phyloP scores from a whole-genome alignment of 306 rosid species.

The Abrus precatorius region DNA sequence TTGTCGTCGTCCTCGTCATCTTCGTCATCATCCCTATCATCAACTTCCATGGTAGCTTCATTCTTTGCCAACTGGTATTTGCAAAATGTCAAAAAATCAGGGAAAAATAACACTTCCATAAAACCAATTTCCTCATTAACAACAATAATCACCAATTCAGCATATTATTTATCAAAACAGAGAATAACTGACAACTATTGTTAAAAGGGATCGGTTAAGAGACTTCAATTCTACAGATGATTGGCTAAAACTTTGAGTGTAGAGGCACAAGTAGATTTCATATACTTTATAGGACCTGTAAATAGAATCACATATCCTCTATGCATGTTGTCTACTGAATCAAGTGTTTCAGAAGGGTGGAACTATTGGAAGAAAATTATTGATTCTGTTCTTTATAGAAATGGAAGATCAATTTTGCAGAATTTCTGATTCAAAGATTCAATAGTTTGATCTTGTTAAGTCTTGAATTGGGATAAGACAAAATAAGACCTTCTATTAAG shows the following conservation, averaged over 20 bases:
- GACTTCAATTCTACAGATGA: not conserved
- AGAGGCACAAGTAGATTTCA: slow-evolving; percentile 25
- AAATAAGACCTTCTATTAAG: too few species aligned
- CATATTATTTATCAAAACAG: not conserved
- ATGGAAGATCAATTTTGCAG: not conserved
- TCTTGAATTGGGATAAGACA: too few species aligned
- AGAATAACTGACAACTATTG: slow-evolving; percentile 1
- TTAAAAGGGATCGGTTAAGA: not conserved
- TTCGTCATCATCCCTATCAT: slow-evolving; percentile 18
- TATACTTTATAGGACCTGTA: slow-evolving; percentile 7
- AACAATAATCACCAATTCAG: slow-evolving; percentile 21
- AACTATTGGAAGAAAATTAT: not conserved
- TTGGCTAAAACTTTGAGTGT: slow-evolving; percentile 18
- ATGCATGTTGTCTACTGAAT: slow-evolving; percentile 6
- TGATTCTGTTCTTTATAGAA: not conserved
- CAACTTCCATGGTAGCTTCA: slow-evolving; percentile 77
- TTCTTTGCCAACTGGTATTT: slow-evolving; percentile 75
- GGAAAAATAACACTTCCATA: not conserved
- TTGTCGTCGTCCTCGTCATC: slow-evolving; percentile 36
- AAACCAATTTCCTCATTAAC: slow-evolving; percentile 24
- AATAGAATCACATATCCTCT: slow-evolving; percentile 25
- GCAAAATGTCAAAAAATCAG: slow-evolving; percentile 33
- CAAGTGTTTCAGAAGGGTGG: slow-evolving; percentile 15
- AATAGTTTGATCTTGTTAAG: not conserved
- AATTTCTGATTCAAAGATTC: not conserved